Base-by-base conservation (phyloP, 2,329 filamentous ascomycete genomes). In the Aureobasidium vineae region DNA sequence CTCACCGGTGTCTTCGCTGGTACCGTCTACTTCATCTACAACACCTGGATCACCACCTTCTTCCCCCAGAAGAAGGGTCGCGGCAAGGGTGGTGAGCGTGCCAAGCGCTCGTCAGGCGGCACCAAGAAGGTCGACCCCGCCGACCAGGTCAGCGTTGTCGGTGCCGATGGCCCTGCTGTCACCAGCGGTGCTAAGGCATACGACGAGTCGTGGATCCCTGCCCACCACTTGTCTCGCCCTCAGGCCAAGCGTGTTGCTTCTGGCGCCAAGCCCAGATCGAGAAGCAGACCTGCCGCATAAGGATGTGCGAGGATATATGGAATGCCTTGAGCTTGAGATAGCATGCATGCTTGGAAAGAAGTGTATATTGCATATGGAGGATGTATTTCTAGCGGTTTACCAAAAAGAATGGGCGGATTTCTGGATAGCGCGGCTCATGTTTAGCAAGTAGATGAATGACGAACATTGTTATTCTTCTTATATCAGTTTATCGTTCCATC, bases 21-120 rank as follows among this genome's bases (percentile, higher is more conserved):
- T 69, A 92, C 89, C 64, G 86, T 90, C 77, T 97, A 94, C 87
- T 97, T 97, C 80, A 92, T 97, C 81, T 99, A 99, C 86, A 95
- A 90, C 83, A 96, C 94, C 75, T 98, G 94, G 92, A 90, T 99
- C 80, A 91, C 92, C 74, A 89, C 92, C 16, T 90, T 99, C 76
- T 97, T 98, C 84, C 94, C 95, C 57, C 92, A 97, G 84, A 88
- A 87, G 79, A 82, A 81, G 73, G 82, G 83, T 69, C 77, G 82
- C 66, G 83, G 82, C 72, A 86, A 86, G 78, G 81, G 81, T 69
- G 80, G 89, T 71, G 90, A 92, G 82, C 86, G 88, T 70, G 81
- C 85, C 67, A 86, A 86, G 77, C 82, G 81, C 73, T 80, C 84
- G 36, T 80, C 84, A 70, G 85, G 83, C 75, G 87, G 87, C 76